Evolutionary conservation across 2,329 filamentous ascomycete genomes (phyloP).

Genomic region (Neodidymelliopsis sp.): DNA sequence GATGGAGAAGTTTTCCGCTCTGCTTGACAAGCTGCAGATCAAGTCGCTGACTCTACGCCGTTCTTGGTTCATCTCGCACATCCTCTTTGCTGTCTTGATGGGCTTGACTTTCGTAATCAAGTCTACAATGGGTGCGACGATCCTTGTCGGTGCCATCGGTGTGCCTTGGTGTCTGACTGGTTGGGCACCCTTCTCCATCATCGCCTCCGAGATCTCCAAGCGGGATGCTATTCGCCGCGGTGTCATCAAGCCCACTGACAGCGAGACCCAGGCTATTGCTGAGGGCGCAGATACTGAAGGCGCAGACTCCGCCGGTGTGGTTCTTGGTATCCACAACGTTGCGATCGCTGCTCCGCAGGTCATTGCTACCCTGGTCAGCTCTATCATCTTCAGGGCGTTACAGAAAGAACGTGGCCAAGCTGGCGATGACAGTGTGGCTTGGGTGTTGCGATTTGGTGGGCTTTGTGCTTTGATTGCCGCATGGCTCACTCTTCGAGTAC

Average conservation of each 20-base stretch:
- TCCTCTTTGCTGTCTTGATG: slow-evolving; percentile 85
- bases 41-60: slow-evolving; percentile 85
- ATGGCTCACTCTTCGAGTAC: slow-evolving; percentile 72
- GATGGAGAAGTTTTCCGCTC: slow-evolving; percentile 35
- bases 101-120: slow-evolving; percentile 82
- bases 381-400: slow-evolving; percentile 80
- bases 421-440: slow-evolving; percentile 85
- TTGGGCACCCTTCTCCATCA: slow-evolving; percentile 95
- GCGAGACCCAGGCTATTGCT: slow-evolving; percentile 51
- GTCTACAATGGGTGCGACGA: slow-evolving; percentile 74
- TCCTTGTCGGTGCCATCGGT: slow-evolving; percentile 81
- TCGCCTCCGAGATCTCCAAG: slow-evolving; percentile 88
- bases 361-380: slow-evolving; percentile 83
- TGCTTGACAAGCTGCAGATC: slow-evolving; percentile 72
- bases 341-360: slow-evolving; percentile 92
- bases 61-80: slow-evolving; percentile 83
- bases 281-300: slow-evolving; percentile 62
- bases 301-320: slow-evolving; percentile 82
- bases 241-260: slow-evolving; percentile 51
- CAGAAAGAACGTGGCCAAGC: slow-evolving; percentile 87
- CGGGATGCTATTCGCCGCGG: slow-evolving; percentile 73
- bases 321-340: slow-evolving; percentile 95
- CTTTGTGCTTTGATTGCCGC: slow-evolving; percentile 79
- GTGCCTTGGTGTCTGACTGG: slow-evolving; percentile 92
- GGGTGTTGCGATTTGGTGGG: slow-evolving; percentile 86